These are phyloP conservation scores for Apiospora arundinis DNA, from an alignment of 2,329 filamentous ascomycete genomes.

Conservation along the genomic window DNA sequence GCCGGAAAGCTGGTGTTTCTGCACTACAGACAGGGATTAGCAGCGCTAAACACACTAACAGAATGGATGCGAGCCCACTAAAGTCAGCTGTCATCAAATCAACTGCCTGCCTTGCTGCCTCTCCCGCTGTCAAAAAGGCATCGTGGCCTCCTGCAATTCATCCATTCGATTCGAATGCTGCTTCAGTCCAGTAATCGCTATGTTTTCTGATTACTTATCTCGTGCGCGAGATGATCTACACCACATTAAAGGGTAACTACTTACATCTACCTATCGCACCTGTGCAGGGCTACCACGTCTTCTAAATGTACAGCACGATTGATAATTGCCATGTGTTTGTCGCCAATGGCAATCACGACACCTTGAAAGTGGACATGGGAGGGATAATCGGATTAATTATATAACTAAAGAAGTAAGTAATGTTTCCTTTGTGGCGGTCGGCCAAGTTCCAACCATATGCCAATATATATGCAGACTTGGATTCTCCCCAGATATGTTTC, in stretches of 20 bases:
- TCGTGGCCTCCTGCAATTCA: slow-evolving; percentile 14
- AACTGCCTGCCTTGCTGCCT: not conserved
- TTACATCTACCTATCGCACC: not conserved
- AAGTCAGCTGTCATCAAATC: slow-evolving; percentile 18
- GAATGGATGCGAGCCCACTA: slow-evolving; percentile 6
- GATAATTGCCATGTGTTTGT: not conserved
- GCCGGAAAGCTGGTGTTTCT: not conserved
- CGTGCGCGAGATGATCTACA: not conserved
- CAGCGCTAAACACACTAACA: not conserved
- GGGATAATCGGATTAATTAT: too few relatives aligned
- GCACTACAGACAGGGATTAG: slow-evolving; percentile 3
- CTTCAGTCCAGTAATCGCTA: not conserved
- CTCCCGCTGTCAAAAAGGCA: not conserved
- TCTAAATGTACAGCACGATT: not conserved
- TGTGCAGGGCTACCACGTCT: too few relatives aligned
- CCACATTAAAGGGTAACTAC: not conserved
- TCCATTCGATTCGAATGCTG: not conserved
- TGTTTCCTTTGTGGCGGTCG: not conserved
- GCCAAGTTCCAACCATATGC: not conserved
- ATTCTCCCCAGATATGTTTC: not conserved
- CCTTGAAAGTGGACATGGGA: not conserved
- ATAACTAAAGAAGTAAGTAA: not conserved
- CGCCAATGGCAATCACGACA: not conserved
- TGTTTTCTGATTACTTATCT: not conserved
- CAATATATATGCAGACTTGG: not conserved